phyloP scores from a whole-genome alignment of 1,139 yeast genomes.

The Yamadazyma kanchanaburiensis region DNA sequence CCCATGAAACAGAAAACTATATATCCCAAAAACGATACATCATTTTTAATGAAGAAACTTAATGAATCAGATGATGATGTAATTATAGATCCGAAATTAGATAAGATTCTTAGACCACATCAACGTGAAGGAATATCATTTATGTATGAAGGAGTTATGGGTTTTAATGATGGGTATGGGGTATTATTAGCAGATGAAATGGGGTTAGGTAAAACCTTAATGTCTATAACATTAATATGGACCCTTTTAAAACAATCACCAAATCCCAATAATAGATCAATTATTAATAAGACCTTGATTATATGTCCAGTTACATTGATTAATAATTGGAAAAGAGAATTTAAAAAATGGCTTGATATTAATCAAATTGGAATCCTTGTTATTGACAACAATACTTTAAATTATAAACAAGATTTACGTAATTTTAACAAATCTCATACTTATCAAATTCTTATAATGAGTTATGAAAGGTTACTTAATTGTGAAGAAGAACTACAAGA shows the following conservation, averaged over 20 bases:
- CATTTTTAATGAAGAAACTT: slow-evolving; percentile 9
- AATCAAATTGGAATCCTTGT: slow-evolving; percentile 61
- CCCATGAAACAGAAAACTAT: slow-evolving; percentile 6
- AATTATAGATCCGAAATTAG: slow-evolving; percentile 65
- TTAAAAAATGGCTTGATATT: slow-evolving; percentile 82
- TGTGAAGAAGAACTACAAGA: slow-evolving; percentile 52
- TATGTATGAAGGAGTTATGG: slow-evolving; percentile 79
- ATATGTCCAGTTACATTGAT: slow-evolving; percentile 92
- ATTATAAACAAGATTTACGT: slow-evolving; percentile 56
- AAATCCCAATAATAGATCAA: slow-evolving; percentile 25
- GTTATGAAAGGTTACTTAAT: slow-evolving; percentile 76
- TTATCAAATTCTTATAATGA: slow-evolving; percentile 79
- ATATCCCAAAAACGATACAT: slow-evolving; percentile 12
- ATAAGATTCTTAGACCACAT: slow-evolving; percentile 65
- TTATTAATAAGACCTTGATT: slow-evolving; percentile 59
- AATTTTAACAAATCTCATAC: slow-evolving; percentile 68
- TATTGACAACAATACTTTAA: slow-evolving; percentile 43
- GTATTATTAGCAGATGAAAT: slow-evolving; percentile 92
- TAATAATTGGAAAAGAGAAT: slow-evolving; percentile 85
- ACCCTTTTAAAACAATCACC: slow-evolving; percentile 79
- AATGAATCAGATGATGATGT: slow-evolving; percentile 42
- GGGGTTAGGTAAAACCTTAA: slow-evolving; percentile 94
- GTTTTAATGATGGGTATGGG: slow-evolving; percentile 62
- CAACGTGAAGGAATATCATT: slow-evolving; percentile 82
- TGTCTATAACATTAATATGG: slow-evolving; percentile 82